Conservation (phyloP, 305 asterid species). For the Rubia occidens region DNA sequence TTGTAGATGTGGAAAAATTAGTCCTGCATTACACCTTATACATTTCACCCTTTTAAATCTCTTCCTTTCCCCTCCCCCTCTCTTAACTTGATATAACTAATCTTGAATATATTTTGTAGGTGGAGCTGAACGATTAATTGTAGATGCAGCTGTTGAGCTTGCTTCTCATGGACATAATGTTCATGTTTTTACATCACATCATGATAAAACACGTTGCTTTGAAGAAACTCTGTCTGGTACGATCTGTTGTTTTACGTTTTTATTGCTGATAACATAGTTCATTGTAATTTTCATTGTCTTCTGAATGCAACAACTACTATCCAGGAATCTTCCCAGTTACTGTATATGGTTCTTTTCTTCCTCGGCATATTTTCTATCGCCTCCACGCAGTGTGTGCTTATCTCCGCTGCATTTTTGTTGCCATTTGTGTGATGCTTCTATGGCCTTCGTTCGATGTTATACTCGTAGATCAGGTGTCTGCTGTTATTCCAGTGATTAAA, state of each 20-base stretch:
- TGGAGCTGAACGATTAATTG: slow-evolving; percentile 96
- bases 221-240: slow-evolving; percentile 90
- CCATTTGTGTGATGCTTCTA: slow-evolving; percentile 55
- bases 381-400: slow-evolving; percentile 91
- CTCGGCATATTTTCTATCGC: slow-evolving; percentile 67
- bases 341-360: slow-evolving; percentile 75
- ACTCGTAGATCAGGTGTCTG: slow-evolving; percentile 85
- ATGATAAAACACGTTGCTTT: slow-evolving; percentile 75
- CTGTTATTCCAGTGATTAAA: slow-evolving; percentile 66
- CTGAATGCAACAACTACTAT: slow-evolving; percentile 14
- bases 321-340: slow-evolving; percentile 70
- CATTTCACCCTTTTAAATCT: neutral
- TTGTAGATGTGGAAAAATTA: neutral
- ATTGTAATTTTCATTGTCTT: neutral
- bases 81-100: slow-evolving; percentile 9
- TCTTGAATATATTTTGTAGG: slow-evolving; percentile 32
- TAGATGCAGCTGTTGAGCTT: slow-evolving; percentile 90
- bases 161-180: slow-evolving; percentile 70
- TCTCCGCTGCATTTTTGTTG: slow-evolving; percentile 80
- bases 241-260: slow-evolving; percentile 6
- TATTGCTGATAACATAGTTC: neutral
- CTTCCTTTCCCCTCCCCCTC: neutral
- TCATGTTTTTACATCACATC: slow-evolving; percentile 85
- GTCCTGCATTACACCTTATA: neutral
- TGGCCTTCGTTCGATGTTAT: slow-evolving; percentile 69